Evolutionary conservation across 768 basidiomycete genomes (phyloP).

Genomic region (Trametes villosa): DNA sequence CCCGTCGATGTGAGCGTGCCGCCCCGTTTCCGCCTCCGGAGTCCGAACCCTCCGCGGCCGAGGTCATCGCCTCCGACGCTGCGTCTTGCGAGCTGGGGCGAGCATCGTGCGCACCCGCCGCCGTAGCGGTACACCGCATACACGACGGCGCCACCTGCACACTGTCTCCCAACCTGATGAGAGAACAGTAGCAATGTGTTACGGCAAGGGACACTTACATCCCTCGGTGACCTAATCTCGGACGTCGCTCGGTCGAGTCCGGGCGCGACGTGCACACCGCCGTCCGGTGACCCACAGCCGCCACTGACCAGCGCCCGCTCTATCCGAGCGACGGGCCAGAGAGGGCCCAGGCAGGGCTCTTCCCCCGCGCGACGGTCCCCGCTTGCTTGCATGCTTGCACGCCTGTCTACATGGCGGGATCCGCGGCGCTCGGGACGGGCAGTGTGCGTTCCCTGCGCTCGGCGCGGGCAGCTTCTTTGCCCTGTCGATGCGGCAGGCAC

Average conservation of each 20-base stretch:
- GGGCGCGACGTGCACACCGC: too few species aligned
- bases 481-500: background rate
- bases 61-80: background rate
- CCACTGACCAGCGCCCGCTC: too few species aligned
- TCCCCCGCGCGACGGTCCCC: too few species aligned
- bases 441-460: background rate
- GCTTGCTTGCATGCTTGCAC: background rate
- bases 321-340: too few species aligned
- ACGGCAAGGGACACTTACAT: too few species aligned
- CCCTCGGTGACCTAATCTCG: too few species aligned
- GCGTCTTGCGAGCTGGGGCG: background rate
- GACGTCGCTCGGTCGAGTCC: too few species aligned
- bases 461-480: background rate
- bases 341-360: too few species aligned
- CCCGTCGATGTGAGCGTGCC: background rate
- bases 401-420: background rate
- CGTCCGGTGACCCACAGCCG: too few species aligned
- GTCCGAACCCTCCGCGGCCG: background rate
- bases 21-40: background rate
- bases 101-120: background rate
- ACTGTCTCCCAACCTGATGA: too few species aligned
- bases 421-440: background rate
- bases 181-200: too few species aligned
- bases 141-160: too few species aligned
- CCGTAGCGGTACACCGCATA: background rate